A percentile compares a stretch with the other conserved stretches of the same genome.
Evolutionary conservation across 2,329 filamentous ascomycete genomes (phyloP).

Genomic region (Acephala macrosclerotiorum): DNA sequence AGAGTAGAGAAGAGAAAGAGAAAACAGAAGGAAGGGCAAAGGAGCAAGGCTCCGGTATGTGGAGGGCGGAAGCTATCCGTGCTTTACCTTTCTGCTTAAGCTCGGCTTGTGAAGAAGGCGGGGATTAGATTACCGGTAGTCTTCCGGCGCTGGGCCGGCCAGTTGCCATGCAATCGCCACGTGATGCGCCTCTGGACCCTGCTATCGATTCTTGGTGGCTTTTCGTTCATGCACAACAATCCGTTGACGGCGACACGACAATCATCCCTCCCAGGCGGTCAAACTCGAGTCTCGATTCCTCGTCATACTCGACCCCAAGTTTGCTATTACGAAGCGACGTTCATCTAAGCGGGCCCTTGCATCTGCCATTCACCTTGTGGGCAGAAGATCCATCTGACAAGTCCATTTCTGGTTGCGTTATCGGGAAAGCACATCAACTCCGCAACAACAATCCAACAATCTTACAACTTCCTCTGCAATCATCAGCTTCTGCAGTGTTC

Average conservation of each 20-base stretch:
- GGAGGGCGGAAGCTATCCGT: slow-evolving; percentile 9
- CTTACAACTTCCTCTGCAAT: not conserved
- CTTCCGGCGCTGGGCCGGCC: not conserved
- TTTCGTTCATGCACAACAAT: slow-evolving; percentile 13
- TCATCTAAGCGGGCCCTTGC: not conserved
- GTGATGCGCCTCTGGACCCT: slow-evolving; percentile 12
- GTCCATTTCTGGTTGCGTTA: slow-evolving; percentile 5
- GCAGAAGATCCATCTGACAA: not conserved
- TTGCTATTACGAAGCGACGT: slow-evolving; percentile 1
- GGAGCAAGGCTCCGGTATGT: not conserved
- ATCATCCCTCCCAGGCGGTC: slow-evolving; percentile 3
- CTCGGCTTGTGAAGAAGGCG: slow-evolving; percentile 17
- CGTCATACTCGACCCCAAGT: not conserved
- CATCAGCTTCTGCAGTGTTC: not conserved
- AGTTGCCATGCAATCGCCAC: slow-evolving; percentile 16
- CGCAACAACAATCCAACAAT: slow-evolving; percentile 15
- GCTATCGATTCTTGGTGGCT: slow-evolving; percentile 12
- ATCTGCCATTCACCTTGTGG: slow-evolving; percentile 11
- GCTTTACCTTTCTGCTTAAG: slow-evolving; percentile 9
- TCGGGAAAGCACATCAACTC: slow-evolving; percentile 30
- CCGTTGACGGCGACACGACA: slow-evolving; percentile 3
- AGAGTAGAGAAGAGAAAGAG: slow-evolving; percentile 2
- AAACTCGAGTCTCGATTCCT: slow-evolving; percentile 1
- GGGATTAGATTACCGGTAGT: not conserved
- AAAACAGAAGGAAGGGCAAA: not conserved